Conservation (phyloP, 2,329 filamentous ascomycete genomes). For the Acrocalymma vagum region DNA sequence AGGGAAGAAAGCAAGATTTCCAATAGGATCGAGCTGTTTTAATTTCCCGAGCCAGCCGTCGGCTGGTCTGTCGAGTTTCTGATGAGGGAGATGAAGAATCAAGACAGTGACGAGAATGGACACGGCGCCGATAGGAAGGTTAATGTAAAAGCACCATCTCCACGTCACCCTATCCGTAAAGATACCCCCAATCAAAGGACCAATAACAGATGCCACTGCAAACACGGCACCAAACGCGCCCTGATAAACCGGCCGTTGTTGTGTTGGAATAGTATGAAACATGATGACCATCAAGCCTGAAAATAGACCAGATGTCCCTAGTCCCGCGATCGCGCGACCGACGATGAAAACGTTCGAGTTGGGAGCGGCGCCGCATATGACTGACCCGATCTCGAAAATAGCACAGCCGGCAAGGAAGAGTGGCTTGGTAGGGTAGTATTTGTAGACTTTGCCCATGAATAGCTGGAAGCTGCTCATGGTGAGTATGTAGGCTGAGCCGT, state of each 20-base stretch:
- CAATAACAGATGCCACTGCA: constrained; percentile 42
- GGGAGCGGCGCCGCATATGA: constrained; percentile 48
- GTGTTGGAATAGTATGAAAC: constrained; percentile 46
- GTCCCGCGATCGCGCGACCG: constrained; percentile 55
- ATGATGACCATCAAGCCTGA: constrained; percentile 51
- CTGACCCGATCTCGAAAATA: constrained; percentile 51
- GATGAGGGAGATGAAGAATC: constrained; percentile 49
- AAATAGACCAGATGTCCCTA: constrained; percentile 56
- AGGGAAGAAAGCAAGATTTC: constrained; percentile 33
- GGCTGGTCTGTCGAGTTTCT: not conserved
- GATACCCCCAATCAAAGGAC: constrained; percentile 21
- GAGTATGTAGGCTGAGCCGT: constrained; percentile 49
- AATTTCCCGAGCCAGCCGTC: constrained; percentile 12
- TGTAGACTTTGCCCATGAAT: constrained; percentile 56
- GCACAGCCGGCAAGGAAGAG: constrained; percentile 43
- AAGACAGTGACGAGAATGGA: constrained; percentile 15
- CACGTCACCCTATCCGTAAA: constrained; percentile 69
- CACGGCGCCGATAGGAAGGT: constrained; percentile 24
- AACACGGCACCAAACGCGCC: constrained; percentile 54
- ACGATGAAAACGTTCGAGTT: constrained; percentile 55
- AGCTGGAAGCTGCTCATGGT: constrained; percentile 54
- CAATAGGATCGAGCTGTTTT: constrained; percentile 39
- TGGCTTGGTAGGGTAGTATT: constrained; percentile 50
- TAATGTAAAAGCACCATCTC: constrained; percentile 56
- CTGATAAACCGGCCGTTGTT: constrained; percentile 51